Percentiles rank a stretch among this genome's conserved stretches.
Conservation (phyloP, 1,139 yeast species). For the Kluyveromyces sp. region DNA sequence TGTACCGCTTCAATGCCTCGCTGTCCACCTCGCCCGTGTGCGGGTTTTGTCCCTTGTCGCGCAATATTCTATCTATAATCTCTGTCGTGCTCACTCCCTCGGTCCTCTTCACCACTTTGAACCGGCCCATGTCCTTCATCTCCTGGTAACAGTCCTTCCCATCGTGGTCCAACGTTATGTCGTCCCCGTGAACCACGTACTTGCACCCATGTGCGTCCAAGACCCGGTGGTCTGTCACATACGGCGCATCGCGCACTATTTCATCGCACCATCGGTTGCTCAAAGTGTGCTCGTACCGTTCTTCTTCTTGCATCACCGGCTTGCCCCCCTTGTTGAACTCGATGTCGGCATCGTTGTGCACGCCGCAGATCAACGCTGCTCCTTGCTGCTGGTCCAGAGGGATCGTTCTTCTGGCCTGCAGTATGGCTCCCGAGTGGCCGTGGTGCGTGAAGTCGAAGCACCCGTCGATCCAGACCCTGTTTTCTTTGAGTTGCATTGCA, state of each 20-base stretch:
- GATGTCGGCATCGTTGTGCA: slow-evolving; percentile 87
- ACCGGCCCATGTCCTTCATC: slow-evolving; percentile 79
- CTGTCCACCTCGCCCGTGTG: background rate
- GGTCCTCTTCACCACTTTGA: slow-evolving; percentile 84
- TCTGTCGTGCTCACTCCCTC: slow-evolving; percentile 94
- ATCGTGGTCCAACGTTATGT: slow-evolving; percentile 89
- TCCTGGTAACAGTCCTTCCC: slow-evolving; percentile 87
- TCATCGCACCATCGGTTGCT: slow-evolving; percentile 86
- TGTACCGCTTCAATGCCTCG: slow-evolving; percentile 45
- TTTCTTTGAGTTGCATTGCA: slow-evolving; percentile 5
- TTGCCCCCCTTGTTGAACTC: slow-evolving; percentile 71
- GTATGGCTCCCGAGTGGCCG: slow-evolving; percentile 94
- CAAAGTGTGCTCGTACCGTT: slow-evolving; percentile 72
- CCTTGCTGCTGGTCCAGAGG: slow-evolving; percentile 4
- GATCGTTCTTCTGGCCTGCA: slow-evolving; percentile 57
- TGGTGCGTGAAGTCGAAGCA: slow-evolving; percentile 97
- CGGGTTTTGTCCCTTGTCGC: slow-evolving; percentile 28
- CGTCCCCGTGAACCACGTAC: slow-evolving; percentile 96
- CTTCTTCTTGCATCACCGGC: slow-evolving; percentile 79
- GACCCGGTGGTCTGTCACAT: slow-evolving; percentile 82
- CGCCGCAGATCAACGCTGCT: slow-evolving; percentile 62
- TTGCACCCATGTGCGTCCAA: slow-evolving; percentile 70
- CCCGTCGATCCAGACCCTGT: slow-evolving; percentile 85
- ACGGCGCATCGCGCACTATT: slow-evolving; percentile 76
- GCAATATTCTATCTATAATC: slow-evolving; percentile 82